Evolutionary conservation across 805 yeast species (phyloP).

Genomic region (Candida verbasci): DNA sequence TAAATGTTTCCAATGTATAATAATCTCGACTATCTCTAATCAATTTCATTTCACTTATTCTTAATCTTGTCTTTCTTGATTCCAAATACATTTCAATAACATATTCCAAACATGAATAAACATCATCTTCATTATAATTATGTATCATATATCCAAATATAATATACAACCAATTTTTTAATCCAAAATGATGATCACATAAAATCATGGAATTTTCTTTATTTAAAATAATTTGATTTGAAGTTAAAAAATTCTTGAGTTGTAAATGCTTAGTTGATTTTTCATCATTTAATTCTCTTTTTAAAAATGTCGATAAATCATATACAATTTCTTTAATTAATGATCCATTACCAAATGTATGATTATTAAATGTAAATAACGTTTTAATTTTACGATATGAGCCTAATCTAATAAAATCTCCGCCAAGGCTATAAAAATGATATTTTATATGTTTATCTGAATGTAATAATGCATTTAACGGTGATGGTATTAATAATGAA

Average conservation of each 20-base stretch:
- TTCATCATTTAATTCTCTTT: constrained; percentile 19
- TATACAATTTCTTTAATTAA: constrained; percentile 27
- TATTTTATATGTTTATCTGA: constrained; percentile 15
- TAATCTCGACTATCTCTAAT: constrained; percentile 7
- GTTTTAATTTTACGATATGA: constrained; percentile 29
- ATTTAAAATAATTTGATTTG: constrained; percentile 11
- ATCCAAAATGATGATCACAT: constrained; percentile 13
- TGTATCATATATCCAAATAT: constrained; percentile 23
- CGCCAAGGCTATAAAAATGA: constrained; percentile 32
- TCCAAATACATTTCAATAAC: constrained; percentile 28
- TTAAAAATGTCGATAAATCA: constrained; percentile 29
- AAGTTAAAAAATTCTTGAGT: constrained; percentile 18
- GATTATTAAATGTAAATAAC: constrained; percentile 23
- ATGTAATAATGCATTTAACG: constrained; percentile 10
- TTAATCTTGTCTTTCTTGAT: constrained; percentile 12
- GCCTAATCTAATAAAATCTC: constrained; percentile 28
- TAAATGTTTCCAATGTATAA: constrained; percentile 15
- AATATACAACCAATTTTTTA: constrained; percentile 12
- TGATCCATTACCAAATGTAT: constrained; percentile 32
- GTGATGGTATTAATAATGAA: constrained; percentile 10
- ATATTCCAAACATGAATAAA: constrained; percentile 24
- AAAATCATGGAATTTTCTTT: constrained; percentile 11
- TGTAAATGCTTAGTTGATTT: constrained; percentile 13
- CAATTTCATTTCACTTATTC: constrained; percentile 3
- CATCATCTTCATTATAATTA: constrained; percentile 15